Base-by-base conservation (phyloP, 2,329 filamentous ascomycete species). In the Neofusicoccum laricinum region DNA sequence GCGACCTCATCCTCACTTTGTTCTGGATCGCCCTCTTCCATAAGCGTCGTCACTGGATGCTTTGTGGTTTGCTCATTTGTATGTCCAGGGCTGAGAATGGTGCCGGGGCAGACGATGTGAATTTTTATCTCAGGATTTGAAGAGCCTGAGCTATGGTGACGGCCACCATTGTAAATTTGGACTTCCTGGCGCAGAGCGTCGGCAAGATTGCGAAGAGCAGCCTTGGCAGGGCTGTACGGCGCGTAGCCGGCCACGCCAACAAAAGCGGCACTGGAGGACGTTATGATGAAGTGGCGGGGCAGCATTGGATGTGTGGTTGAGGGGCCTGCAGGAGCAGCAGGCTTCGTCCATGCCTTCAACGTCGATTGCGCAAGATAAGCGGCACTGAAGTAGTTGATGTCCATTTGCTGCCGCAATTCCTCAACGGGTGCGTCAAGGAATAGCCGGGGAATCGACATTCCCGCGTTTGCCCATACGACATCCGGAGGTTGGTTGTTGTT, bases 391-490 rank as follows among this genome's bases (percentile, higher is more conserved):
- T 92, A 98, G 79, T 97, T 94, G 69, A 94, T 86, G 73, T 97
- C 92, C 92, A 97, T 97, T 76, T 96, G 92, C 68, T 84, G 81
- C 46, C 89, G 85, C 68, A 93, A 80, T 11, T 84, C 85, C 7
- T 87, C 80, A 61, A 91, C 80, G 8, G 90, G 84, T 43, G 87
- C 87, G 66, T 97, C 91, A 68, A 91, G 77, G 80, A 94, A 96
- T 66, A 96, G 88, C 40, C 86, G 84, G 0, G 93, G 93, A 15
- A 82, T 83, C 5, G 90, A 86, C 68, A 86, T 82, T 66, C 94
- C 94, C 2, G 94, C 94, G 58, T 93, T 85, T 74, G 92, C 93
- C 93, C 95, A 98, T 38, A 98, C 90, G 64, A 97, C 84, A 74
- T 98, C 94, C 0, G 92, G 91, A 32, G 88, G 77, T 25, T 80